phyloP scores from a whole-genome alignment of 2,329 filamentous ascomycete species.

The Fusarium oligoseptatum region DNA sequence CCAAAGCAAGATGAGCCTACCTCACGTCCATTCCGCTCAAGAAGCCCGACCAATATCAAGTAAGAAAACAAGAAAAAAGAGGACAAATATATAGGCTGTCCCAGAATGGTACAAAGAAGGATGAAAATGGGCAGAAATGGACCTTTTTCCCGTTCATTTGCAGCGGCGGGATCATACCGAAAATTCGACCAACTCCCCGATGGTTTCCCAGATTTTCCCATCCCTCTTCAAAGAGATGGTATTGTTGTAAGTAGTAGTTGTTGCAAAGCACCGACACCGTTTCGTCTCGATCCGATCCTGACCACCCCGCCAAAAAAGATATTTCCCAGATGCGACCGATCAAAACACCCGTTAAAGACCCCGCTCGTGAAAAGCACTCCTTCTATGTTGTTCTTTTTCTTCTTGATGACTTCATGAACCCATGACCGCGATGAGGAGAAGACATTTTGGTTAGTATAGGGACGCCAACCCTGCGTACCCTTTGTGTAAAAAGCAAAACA shows the following conservation, averaged over 20 bases:
- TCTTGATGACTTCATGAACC: slow-evolving; percentile 62
- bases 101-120: slow-evolving; percentile 48
- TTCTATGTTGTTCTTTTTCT: slow-evolving; percentile 62
- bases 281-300: slow-evolving; percentile 50
- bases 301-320: slow-evolving; percentile 49
- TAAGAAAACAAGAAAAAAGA: slow-evolving; percentile 42
- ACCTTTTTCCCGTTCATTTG: slow-evolving; percentile 50
- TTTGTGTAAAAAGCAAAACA: slow-evolving; percentile 49
- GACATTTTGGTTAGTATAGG: slow-evolving; percentile 49
- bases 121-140: slow-evolving; percentile 42
- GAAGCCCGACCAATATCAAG: slow-evolving; percentile 30
- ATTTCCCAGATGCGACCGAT: slow-evolving; percentile 53
- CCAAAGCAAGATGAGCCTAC: slow-evolving; percentile 36
- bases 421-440: slow-evolving; percentile 51
- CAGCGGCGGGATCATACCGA: slow-evolving; percentile 47
- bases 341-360: slow-evolving; percentile 52
- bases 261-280: slow-evolving; percentile 50
- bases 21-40: slow-evolving; percentile 26
- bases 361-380: slow-evolving; percentile 51
- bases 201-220: slow-evolving; percentile 51
- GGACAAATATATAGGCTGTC: slow-evolving; percentile 49
- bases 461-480: slow-evolving; percentile 43
- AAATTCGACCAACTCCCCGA: slow-evolving; percentile 55
- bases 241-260: slow-evolving; percentile 31
- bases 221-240: slow-evolving; percentile 47